Conservation (phyloP, 768 basidiomycete genomes). For the Russula emetica region DNA sequence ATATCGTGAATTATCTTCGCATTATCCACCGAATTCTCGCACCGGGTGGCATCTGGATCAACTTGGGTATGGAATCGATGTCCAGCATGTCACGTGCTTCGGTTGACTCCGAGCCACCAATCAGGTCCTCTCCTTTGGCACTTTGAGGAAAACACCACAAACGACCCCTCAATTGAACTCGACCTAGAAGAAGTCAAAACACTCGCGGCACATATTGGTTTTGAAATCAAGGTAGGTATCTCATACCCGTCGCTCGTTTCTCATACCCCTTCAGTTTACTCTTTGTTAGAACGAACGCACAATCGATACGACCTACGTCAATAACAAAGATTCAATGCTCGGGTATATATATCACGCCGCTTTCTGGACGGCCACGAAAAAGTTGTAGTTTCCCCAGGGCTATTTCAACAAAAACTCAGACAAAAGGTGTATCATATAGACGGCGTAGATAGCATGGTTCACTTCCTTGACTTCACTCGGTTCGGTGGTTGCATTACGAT, state of each 20-base stretch:
- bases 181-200: slow-evolving; percentile 84
- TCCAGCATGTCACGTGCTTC: not conserved
- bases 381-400: slow-evolving; percentile 2
- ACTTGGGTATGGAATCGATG: slow-evolving; percentile 51
- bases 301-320: slow-evolving; percentile 83
- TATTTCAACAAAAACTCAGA: not conserved
- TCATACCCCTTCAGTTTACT: slow-evolving; percentile 8
- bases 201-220: slow-evolving; percentile 70
- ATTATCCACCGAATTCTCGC: slow-evolving; percentile 78
- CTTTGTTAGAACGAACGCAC: slow-evolving; percentile 67
- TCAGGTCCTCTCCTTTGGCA: slow-evolving; percentile 92
- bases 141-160: slow-evolving; percentile 81
- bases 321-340: slow-evolving; percentile 75
- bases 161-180: slow-evolving; percentile 82
- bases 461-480: not conserved
- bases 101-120: not conserved
- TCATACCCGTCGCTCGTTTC: not conserved
- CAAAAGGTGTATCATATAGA: not conserved
- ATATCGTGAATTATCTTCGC: slow-evolving; percentile 87
- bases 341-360: slow-evolving; percentile 78
- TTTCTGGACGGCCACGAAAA: slow-evolving; percentile 75
- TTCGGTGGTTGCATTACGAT: not conserved
- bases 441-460: not conserved
- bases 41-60: slow-evolving; percentile 89
- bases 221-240: slow-evolving; percentile 66